These are phyloP conservation scores for Omphalea diandra DNA, from an alignment of 441 rosid genomes.

Conservation along the genomic window DNA sequence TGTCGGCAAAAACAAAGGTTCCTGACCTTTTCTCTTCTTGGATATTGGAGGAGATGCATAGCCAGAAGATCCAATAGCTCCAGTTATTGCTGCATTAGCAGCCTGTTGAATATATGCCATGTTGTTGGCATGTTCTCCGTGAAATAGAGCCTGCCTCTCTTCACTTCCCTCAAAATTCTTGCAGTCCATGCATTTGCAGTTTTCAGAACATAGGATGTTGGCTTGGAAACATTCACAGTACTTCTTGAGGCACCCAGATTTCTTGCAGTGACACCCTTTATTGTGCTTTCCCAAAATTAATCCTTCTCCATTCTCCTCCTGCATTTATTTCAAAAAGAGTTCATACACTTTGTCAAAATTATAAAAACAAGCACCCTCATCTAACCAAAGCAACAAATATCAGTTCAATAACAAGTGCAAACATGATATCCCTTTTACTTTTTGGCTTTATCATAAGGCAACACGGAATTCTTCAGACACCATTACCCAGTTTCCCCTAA, in stretches of 20 bases:
- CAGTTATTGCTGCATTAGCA: conserved; percentile 87
- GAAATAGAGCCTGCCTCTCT: conserved; percentile 68
- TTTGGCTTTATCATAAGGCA: neutral
- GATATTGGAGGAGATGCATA: conserved; percentile 67
- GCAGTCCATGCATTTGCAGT: conserved; percentile 93
- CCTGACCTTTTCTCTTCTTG: conserved; percentile 87
- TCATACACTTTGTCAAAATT: conserved; percentile 8
- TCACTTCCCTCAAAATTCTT: conserved; percentile 94
- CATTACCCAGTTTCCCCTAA: neutral
- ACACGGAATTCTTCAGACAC: neutral
- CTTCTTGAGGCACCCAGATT: conserved; percentile 94
- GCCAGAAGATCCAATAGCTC: conserved; percentile 78
- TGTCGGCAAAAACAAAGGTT: conserved; percentile 57
- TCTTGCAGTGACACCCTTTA: conserved; percentile 95
- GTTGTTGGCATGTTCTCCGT: conserved; percentile 67
- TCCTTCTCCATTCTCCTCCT: conserved; percentile 71
- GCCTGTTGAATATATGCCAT: conserved; percentile 75
- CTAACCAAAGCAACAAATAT: neutral
- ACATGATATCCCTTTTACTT: neutral
- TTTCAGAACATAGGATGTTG: conserved; percentile 86
- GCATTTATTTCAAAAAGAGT: conserved; percentile 23
- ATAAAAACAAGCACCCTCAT: neutral
- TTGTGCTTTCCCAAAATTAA: conserved; percentile 70
- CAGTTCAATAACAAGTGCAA: neutral
- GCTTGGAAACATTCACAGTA: conserved; percentile 98